Evolutionary conservation across 495 filamentous ascomycete species (phyloP).

Genomic region (Mytilinidion resinicola): DNA sequence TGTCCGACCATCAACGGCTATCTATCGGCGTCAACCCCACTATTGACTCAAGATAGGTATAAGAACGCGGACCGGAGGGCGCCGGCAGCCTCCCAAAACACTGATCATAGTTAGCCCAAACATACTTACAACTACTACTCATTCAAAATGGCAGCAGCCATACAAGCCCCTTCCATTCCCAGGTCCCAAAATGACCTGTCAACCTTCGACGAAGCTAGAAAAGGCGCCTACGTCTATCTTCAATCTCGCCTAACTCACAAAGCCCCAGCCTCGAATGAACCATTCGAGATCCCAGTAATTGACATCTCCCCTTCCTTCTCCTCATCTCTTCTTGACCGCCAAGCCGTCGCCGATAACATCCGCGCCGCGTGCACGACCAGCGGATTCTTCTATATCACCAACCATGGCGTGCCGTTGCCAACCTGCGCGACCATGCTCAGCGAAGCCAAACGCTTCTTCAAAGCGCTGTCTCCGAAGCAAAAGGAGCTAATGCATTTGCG

Average conservation of each 20-base stretch:
- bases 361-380: conserved; percentile 38
- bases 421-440: background rate
- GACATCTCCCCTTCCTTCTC: conserved; percentile 40
- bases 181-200: background rate
- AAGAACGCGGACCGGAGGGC: background rate
- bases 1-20: background rate
- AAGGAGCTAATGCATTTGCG: conserved; percentile 16
- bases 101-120: background rate
- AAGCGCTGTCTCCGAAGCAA: background rate
- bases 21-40: conserved; percentile 3
- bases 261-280: background rate
- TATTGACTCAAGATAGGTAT: background rate
- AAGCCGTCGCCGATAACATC: conserved; percentile 38
- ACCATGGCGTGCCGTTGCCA: conserved; percentile 8
- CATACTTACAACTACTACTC: no score
- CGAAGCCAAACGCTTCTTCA: conserved; percentile 19
- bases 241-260: background rate
- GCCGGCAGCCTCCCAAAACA: background rate
- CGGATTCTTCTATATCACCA: conserved; percentile 47
- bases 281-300: conserved; percentile 40
- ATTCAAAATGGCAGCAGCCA: background rate
- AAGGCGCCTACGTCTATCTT: background rate
- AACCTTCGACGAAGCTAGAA: background rate
- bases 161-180: background rate
- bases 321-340: conserved; percentile 28